Conservation (phyloP, 768 basidiomycete species). For the Leucocoprinus birnbaumii region DNA sequence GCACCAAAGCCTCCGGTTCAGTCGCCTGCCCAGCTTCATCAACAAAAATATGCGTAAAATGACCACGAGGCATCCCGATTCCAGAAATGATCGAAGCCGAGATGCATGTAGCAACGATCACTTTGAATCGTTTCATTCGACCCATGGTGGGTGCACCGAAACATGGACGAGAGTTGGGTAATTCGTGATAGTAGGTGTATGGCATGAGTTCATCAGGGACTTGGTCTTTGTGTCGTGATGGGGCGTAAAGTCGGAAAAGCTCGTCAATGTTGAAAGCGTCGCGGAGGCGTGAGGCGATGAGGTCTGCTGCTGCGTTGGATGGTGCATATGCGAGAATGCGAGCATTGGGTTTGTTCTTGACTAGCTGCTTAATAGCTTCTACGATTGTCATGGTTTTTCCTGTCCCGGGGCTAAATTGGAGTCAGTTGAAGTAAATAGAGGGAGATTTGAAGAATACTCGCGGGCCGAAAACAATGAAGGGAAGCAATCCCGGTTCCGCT, state of each 20-base stretch:
- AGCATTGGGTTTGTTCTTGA: conserved; percentile 31
- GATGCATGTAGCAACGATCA: conserved; percentile 63
- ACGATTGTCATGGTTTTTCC: conserved; percentile 67
- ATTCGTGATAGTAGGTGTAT: conserved; percentile 29
- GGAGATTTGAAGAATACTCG: conserved; percentile 30
- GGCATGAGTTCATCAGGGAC: conserved; percentile 42
- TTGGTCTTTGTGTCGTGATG: conserved; percentile 39
- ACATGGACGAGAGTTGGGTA: conserved; percentile 21
- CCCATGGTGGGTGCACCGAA: conserved; percentile 38
- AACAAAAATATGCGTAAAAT: conserved; percentile 66
- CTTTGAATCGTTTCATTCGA: conserved; percentile 38
- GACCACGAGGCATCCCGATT: conserved; percentile 56
- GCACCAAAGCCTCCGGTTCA: conserved; percentile 63
- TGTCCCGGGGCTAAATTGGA: conserved; percentile 47
- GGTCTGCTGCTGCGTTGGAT: conserved; percentile 63
- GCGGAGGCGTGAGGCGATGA: conserved; percentile 47
- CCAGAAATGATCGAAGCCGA: conserved; percentile 55
- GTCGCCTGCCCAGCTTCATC: conserved; percentile 76
- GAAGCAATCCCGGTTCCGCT: conserved; percentile 42
- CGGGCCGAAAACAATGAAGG: conserved; percentile 68
- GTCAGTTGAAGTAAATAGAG: neutral
- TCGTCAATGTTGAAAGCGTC: conserved; percentile 26
- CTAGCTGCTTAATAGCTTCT: conserved; percentile 55
- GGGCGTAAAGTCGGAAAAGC: conserved; percentile 56
- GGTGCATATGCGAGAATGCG: conserved; percentile 61